Percentiles rank a stretch among this genome's conserved stretches.
phyloP scores from a whole-genome alignment of 176 grass and related monocot species.

The Oryza nivara region DNA sequence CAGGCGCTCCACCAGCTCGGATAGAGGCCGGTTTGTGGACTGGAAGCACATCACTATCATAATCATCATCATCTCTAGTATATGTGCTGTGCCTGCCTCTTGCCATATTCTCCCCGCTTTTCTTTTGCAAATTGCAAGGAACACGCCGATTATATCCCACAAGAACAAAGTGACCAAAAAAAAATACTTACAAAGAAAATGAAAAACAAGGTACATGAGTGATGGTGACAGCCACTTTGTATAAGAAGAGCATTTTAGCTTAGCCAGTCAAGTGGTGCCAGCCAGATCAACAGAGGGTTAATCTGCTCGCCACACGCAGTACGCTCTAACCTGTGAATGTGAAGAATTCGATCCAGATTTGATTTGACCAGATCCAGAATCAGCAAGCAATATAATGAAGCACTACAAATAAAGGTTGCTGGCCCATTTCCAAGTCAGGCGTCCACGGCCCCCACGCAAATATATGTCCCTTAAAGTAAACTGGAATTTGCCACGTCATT shows the following conservation, averaged over 20 bases:
- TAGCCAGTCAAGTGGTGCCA: not conserved
- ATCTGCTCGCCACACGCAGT: not conserved
- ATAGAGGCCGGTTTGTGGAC: not conserved
- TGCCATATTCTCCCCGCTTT: conserved; percentile 21
- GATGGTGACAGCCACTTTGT: conserved; percentile 38
- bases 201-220: not conserved
- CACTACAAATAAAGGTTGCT: not conserved
- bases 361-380: not conserved
- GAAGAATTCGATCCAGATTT: not conserved
- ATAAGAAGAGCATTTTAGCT: not conserved
- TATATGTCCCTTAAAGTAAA: not conserved
- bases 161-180: conserved; percentile 1
- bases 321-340: not conserved
- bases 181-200: not conserved
- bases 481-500: conserved; percentile 27
- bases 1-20: not conserved
- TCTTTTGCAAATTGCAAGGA: conserved; percentile 27
- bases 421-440: conserved; percentile 22
- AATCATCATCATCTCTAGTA: conserved; percentile 22
- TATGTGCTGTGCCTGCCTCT: not conserved
- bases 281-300: not conserved
- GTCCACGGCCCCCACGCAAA: not conserved
- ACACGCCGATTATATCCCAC: conserved; percentile 28
- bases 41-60: not conserved
- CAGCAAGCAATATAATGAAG: not conserved